phyloP scores from a whole-genome alignment of 768 basidiomycete genomes.

The Phanerochaete sordida region DNA sequence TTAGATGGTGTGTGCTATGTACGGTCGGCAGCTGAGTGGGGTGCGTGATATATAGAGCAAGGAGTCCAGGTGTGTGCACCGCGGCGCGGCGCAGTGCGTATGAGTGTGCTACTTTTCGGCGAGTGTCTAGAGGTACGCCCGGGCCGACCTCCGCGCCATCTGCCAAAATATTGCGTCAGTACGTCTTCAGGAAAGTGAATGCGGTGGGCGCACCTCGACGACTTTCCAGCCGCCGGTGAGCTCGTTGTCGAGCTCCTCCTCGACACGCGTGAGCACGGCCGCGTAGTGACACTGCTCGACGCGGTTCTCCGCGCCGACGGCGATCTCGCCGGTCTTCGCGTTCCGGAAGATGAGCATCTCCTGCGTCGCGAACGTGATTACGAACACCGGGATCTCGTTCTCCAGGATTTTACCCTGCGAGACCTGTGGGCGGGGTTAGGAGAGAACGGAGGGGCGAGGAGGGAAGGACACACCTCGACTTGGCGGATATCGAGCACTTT shows the following conservation, averaged over 20 bases:
- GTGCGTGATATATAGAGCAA: slow-evolving; percentile 3
- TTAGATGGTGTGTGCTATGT: slow-evolving; percentile 3
- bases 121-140: slow-evolving; percentile 41
- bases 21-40: slow-evolving; percentile 9
- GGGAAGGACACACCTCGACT: slow-evolving; percentile 72
- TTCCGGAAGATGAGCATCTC: slow-evolving; percentile 92
- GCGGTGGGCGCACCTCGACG: slow-evolving; percentile 68
- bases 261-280: slow-evolving; percentile 84
- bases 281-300: slow-evolving; percentile 95
- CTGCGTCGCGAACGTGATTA: slow-evolving; percentile 90
- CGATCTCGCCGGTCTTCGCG: slow-evolving; percentile 83
- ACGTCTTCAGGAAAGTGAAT: too few species aligned
- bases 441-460: not conserved
- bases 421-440: slow-evolving; percentile 44
- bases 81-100: too few species aligned
- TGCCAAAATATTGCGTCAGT: slow-evolving; percentile 20
- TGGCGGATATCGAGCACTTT: slow-evolving; percentile 96
- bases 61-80: not conserved
- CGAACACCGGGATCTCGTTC: slow-evolving; percentile 84
- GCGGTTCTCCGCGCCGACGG: slow-evolving; percentile 82
- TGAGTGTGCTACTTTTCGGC: slow-evolving; percentile 16
- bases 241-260: slow-evolving; percentile 86
- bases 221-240: slow-evolving; percentile 98
- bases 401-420: slow-evolving; percentile 88
- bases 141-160: slow-evolving; percentile 51